phyloP scores from a whole-genome alignment of 176 grass and related monocot species.

The Secale cereale region DNA sequence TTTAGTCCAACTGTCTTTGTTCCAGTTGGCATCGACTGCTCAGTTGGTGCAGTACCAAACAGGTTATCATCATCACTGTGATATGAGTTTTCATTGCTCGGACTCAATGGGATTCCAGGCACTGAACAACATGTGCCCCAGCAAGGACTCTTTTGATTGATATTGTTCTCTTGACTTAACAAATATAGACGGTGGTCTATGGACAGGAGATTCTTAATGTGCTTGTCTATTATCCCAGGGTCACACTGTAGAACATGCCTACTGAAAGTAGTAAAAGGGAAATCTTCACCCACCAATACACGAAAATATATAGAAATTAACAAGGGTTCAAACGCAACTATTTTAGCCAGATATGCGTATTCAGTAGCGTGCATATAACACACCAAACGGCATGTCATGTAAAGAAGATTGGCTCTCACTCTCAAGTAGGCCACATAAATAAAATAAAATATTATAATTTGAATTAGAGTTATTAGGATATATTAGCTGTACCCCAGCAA shows the following conservation, averaged over 20 bases:
- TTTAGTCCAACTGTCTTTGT: background rate
- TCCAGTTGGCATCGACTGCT: background rate
- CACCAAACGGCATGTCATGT: background rate
- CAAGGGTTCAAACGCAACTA: background rate
- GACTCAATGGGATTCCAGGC: background rate
- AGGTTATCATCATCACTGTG: background rate
- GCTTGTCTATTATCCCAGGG: conserved; percentile 16
- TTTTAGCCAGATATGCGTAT: background rate
- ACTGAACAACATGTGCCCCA: background rate
- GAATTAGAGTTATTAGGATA: background rate
- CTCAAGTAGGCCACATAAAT: background rate
- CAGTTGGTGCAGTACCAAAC: background rate
- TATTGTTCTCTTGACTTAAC: background rate
- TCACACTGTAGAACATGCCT: conserved; percentile 12
- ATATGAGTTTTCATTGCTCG: background rate
- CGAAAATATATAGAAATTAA: background rate
- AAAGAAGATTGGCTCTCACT: background rate
- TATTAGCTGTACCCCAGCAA: background rate
- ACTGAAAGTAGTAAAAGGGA: background rate
- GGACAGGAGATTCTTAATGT: background rate
- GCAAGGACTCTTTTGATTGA: background rate
- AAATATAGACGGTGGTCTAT: background rate
- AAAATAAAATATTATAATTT: background rate
- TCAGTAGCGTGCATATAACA: background rate
- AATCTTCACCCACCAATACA: background rate